A percentile compares a stretch with the other conserved stretches of the same genome.
These are phyloP conservation scores for Cornus kousa DNA, from an alignment of 148 eudicot species.

Conservation along the genomic window DNA sequence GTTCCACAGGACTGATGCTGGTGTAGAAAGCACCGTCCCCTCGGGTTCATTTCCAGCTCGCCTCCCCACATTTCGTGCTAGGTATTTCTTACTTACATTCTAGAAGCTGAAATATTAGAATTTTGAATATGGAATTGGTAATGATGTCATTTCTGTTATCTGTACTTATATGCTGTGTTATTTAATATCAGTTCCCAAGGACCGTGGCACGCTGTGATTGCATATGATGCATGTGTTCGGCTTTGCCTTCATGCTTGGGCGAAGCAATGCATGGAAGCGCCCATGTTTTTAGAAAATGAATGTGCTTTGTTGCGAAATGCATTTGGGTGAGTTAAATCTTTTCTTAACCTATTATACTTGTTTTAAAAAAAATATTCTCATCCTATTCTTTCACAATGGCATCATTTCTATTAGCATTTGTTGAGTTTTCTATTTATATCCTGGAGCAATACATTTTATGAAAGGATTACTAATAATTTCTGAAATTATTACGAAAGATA, in stretches of 20 bases:
- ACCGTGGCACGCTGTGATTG: conserved; percentile 79
- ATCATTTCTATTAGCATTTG: background rate
- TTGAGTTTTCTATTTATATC: background rate
- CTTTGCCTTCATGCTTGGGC: conserved; percentile 99
- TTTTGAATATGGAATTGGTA: background rate
- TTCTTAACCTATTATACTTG: background rate
- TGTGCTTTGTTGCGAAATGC: conserved; percentile 74
- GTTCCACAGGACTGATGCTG: conserved; percentile 44
- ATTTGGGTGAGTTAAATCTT: conserved; percentile 59
- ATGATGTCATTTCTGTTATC: background rate
- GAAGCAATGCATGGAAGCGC: conserved; percentile 90
- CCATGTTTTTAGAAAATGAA: conserved; percentile 82
- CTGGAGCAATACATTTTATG: background rate
- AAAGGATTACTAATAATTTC: background rate
- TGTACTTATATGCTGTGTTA: conserved; percentile 1
- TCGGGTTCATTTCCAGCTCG: conserved; percentile 69
- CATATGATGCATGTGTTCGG: conserved; percentile 95
- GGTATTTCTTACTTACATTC: conserved; percentile 40
- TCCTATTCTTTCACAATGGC: background rate
- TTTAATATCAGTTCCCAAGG: conserved; percentile 69
- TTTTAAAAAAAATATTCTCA: background rate
- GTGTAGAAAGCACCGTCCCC: conserved; percentile 54
- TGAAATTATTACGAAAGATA: no score
- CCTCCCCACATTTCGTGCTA: conserved; percentile 89
- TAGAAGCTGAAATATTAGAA: background rate